phyloP scores from a whole-genome alignment of 2,329 filamentous ascomycete genomes.

The Colletotrichum magnum region DNA sequence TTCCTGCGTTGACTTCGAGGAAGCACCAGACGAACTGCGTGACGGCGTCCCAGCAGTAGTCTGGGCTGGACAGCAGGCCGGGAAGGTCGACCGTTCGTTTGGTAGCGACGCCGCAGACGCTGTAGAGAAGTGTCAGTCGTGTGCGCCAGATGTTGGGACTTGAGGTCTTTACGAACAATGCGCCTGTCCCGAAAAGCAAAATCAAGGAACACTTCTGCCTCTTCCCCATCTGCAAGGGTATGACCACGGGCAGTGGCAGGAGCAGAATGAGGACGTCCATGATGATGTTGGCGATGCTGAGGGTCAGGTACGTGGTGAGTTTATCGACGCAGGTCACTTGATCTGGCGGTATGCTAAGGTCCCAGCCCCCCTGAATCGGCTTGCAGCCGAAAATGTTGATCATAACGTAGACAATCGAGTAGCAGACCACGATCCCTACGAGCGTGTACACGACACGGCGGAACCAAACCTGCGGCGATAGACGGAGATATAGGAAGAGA shows the following conservation, averaged over 20 bases:
- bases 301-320: slow-evolving; percentile 11
- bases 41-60: slow-evolving; percentile 47
- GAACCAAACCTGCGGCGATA: slow-evolving; percentile 25
- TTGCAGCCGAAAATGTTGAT: slow-evolving; percentile 20
- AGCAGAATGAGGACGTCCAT: slow-evolving; percentile 32
- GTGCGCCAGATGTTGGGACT: background rate
- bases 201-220: slow-evolving; percentile 34
- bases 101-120: slow-evolving; percentile 48
- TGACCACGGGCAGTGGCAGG: slow-evolving; percentile 22
- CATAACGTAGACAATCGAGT: slow-evolving; percentile 45
- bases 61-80: slow-evolving; percentile 42
- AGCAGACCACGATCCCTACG: slow-evolving; percentile 48
- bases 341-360: background rate
- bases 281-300: slow-evolving; percentile 32
- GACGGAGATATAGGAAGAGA: slow-evolving; percentile 31
- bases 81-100: slow-evolving; percentile 46
- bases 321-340: slow-evolving; percentile 22
- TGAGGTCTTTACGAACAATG: background rate
- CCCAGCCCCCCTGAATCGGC: slow-evolving; percentile 16
- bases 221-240: slow-evolving; percentile 24
- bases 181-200: slow-evolving; percentile 24
- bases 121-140: slow-evolving; percentile 24
- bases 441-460: slow-evolving; percentile 44
- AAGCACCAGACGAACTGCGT: slow-evolving; percentile 48
- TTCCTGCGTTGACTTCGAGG: slow-evolving; percentile 36